Conservation (phyloP, 2,329 filamentous ascomycete species). For the Cytospora mali region DNA sequence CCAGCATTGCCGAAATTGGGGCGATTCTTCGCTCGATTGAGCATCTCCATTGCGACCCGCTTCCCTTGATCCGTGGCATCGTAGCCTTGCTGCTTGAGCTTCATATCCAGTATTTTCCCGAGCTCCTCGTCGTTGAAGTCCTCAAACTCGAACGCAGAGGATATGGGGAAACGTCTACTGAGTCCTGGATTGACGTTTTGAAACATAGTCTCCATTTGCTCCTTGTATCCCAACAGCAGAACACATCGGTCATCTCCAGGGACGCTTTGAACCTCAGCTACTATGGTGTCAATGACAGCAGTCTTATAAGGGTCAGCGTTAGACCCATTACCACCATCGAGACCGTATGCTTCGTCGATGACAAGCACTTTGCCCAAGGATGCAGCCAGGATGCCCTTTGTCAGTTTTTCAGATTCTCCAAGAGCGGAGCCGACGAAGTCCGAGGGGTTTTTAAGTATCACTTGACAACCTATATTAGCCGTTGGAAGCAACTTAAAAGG, state of each 20-base stretch:
- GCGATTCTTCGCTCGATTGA: constrained; percentile 62
- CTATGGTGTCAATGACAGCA: constrained; percentile 73
- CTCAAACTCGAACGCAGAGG: constrained; percentile 67
- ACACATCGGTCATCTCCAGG: constrained; percentile 75
- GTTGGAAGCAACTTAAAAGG: not conserved
- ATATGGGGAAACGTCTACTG: constrained; percentile 64
- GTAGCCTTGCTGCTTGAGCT: constrained; percentile 60
- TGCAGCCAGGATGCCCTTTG: constrained; percentile 69
- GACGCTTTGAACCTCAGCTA: constrained; percentile 70
- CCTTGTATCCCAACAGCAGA: constrained; percentile 69
- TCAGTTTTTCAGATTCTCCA: constrained; percentile 70
- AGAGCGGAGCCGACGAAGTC: constrained; percentile 70
- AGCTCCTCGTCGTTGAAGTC: constrained; percentile 67
- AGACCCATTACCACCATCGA: constrained; percentile 48
- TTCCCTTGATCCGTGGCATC: constrained; percentile 54
- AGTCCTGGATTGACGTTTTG: constrained; percentile 74
- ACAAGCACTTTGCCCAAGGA: constrained; percentile 74
- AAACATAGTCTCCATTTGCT: constrained; percentile 72
- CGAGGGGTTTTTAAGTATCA: constrained; percentile 71
- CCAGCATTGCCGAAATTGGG: constrained; percentile 73
- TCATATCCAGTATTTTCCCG: constrained; percentile 60
- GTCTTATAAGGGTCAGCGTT: constrained; percentile 53
- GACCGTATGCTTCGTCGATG: constrained; percentile 78
- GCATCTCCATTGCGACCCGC: constrained; percentile 59
- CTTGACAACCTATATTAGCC: constrained; percentile 35